Base-by-base conservation (phyloP, 805 yeast species). In the Zygotorulaspora chibaensis region DNA sequence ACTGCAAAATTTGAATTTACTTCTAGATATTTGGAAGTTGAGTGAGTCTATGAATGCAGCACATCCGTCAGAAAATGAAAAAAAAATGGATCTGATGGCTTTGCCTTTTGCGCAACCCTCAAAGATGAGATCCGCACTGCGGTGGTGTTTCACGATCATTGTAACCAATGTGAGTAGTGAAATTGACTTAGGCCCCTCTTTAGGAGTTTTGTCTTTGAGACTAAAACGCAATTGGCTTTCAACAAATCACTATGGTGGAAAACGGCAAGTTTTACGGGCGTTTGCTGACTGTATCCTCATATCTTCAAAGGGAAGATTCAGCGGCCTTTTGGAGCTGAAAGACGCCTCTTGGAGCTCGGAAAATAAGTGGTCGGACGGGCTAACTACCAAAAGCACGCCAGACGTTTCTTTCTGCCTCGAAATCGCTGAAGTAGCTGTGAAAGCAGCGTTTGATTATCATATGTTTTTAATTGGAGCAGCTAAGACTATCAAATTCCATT, bases 401-500 rank as follows among this genome's bases (percentile, higher is more conserved):
- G 62, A 86, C 47, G 82, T 91, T 2, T 73, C 81, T 17, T 59
- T 84, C 2, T 72, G 83, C 0, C 69, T 79, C 3, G 81, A 83
- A 0, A 60, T 88, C 27, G 79, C 70, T 1, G 67, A 72, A 3
- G 55, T 87, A 16, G 79, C 81, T 23, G 56, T 77, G 2, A 84
- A 84, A 56, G 67, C 82, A 3, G 81, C 89, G 0, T 80, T 91
- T 56, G 98, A 93, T 61, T 88, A 81, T 61, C 96, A 91, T 59
- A 79, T 87, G 13, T 89, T 93, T 62, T 75, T 87, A 28, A 76
- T 91, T 38, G 77, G 81, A 2, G 72, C 73, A 12, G 62, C 84
- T 16, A 64, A 70, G 6, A 66, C 68, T 1, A 67, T 80, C 20
- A 67, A 73, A 10, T 64, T 84, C 12, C 79, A 79, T 20, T 69